phyloP scores from a whole-genome alignment of 345 rosid species.

The Nephelium lappaceum region DNA sequence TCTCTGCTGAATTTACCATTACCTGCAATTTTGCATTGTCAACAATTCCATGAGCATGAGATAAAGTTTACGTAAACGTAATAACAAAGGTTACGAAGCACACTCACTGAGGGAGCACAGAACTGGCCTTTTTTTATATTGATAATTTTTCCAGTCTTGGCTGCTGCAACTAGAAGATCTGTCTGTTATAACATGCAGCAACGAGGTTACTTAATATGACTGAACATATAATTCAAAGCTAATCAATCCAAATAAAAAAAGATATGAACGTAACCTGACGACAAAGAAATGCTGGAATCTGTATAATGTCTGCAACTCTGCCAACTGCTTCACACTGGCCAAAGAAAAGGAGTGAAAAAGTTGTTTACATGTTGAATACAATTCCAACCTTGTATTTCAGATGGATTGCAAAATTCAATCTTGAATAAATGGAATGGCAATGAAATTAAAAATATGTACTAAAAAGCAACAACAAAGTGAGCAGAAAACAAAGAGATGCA shows the following conservation, averaged over 20 bases:
- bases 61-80: slow-evolving; percentile 9
- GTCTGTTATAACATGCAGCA: slow-evolving; percentile 56
- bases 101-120: slow-evolving; percentile 88
- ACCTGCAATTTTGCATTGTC: slow-evolving; percentile 55
- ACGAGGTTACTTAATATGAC: slow-evolving; percentile 15
- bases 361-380: slow-evolving; percentile 22
- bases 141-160: slow-evolving; percentile 90
- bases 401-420: not conserved
- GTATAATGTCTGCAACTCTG: slow-evolving; percentile 89
- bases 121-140: slow-evolving; percentile 97
- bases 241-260: not conserved
- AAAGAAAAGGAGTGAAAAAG: slow-evolving; percentile 22
- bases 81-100: slow-evolving; percentile 17
- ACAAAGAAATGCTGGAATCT: slow-evolving; percentile 96
- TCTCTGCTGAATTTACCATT: slow-evolving; percentile 87
- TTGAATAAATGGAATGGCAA: not conserved
- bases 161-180: slow-evolving; percentile 95
- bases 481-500: not conserved
- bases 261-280: slow-evolving; percentile 66
- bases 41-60: slow-evolving; percentile 8
- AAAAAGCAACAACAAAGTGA: not conserved
- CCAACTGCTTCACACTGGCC: slow-evolving; percentile 85
- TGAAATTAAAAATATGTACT: not conserved
- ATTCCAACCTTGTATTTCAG: not conserved
- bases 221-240: not conserved